phyloP scores from a whole-genome alignment of 495 filamentous ascomycete genomes.

The Pyrenula aspistea region DNA sequence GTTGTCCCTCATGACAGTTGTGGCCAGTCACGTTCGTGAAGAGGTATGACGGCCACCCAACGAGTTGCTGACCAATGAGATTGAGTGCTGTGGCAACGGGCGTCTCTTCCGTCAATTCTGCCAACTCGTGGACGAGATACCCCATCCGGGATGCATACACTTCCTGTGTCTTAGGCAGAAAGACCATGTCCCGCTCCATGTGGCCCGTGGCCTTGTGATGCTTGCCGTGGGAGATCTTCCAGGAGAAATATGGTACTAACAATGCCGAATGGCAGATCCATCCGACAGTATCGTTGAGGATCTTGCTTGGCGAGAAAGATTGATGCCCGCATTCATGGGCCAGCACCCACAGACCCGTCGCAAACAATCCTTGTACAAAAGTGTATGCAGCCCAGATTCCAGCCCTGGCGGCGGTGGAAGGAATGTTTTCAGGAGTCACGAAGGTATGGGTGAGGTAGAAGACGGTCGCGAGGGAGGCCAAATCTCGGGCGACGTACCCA shows the following conservation, averaged over 20 bases:
- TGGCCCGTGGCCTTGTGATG: constrained; percentile 95
- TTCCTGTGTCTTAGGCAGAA: constrained; percentile 76
- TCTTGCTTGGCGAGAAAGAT: constrained; percentile 71
- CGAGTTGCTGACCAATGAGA: constrained; percentile 71
- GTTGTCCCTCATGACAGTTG: constrained; percentile 75
- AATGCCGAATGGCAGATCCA: constrained; percentile 74
- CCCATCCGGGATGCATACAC: constrained; percentile 60
- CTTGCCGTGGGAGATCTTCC: constrained; percentile 88
- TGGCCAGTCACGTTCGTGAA: constrained; percentile 84
- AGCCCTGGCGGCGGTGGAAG: constrained; percentile 33
- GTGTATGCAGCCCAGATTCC: constrained; percentile 50
- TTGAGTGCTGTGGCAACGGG: constrained; percentile 66
- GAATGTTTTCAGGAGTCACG: constrained; percentile 51
- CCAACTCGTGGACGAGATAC: constrained; percentile 60
- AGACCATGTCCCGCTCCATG: constrained; percentile 95
- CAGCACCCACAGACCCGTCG: constrained; percentile 59
- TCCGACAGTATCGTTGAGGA: constrained; percentile 74
- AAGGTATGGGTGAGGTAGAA: constrained; percentile 55
- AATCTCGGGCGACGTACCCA: constrained; percentile 51
- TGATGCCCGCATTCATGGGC: constrained; percentile 67
- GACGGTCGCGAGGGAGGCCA: constrained; percentile 38
- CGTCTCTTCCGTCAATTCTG: constrained; percentile 87
- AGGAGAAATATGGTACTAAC: constrained; percentile 81
- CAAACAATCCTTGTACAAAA: constrained; percentile 52
- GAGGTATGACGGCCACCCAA: constrained; percentile 82